phyloP scores from a whole-genome alignment of 139 green algal species.

The Tetraselmis striata region DNA sequence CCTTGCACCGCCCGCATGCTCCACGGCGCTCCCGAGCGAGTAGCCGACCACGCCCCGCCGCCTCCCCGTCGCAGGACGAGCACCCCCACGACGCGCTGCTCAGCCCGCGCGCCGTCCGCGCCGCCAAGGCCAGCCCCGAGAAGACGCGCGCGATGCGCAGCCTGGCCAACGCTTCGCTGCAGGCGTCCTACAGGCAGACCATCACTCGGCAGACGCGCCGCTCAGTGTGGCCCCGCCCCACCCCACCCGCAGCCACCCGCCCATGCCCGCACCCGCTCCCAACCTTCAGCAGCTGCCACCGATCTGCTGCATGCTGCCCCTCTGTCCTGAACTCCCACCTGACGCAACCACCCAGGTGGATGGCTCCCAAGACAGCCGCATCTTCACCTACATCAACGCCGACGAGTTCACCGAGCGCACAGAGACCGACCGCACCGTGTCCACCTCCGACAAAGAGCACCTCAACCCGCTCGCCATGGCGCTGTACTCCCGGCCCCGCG shows the following conservation, averaged over 20 bases:
- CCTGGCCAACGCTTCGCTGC: constrained; percentile 3
- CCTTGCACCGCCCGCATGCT: too few species aligned
- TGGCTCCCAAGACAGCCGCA: constrained; percentile 9
- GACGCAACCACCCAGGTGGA: not conserved
- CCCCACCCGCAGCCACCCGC: not conserved
- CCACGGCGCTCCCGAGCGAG: too few species aligned
- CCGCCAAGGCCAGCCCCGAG: constrained; percentile 41
- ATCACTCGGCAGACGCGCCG: not conserved
- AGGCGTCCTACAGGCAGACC: not conserved
- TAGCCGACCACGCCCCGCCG: too few species aligned
- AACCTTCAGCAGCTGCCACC: not conserved
- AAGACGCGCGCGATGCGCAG: constrained; percentile 30
- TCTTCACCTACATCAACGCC: constrained; percentile 48
- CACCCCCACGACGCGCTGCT: constrained; percentile 28
- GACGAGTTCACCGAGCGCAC: constrained; percentile 43
- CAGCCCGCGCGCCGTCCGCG: constrained; percentile 43
- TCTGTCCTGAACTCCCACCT: not conserved
- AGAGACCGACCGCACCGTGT: constrained; percentile 33
- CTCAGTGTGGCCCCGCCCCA: not conserved
- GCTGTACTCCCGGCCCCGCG: not conserved
- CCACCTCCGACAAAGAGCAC: constrained; percentile 30
- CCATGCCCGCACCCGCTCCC: not conserved
- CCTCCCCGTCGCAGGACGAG: constrained; percentile 14
- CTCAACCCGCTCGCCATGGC: constrained; percentile 15
- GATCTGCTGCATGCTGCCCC: not conserved